These are phyloP conservation scores for Dothiorella sarmentorum DNA, from an alignment of 2,329 filamentous ascomycete genomes.

Conservation along the genomic window DNA sequence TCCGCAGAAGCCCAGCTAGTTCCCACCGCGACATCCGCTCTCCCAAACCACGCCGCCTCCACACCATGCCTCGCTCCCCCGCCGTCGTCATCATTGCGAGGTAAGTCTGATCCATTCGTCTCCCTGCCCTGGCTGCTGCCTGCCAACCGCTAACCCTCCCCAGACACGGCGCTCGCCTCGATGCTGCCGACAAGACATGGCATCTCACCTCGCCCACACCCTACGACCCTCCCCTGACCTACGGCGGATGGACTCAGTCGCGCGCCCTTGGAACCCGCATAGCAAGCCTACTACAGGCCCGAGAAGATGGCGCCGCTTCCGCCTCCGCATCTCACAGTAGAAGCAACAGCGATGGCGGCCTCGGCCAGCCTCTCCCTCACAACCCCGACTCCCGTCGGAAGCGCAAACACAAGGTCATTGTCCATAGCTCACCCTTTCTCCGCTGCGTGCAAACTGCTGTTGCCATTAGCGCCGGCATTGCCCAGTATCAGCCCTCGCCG, in stretches of 20 bases:
- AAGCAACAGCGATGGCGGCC: constrained; percentile 21
- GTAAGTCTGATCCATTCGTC: constrained; percentile 29
- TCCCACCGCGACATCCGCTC: constrained; percentile 9
- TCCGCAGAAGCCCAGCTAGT: constrained; percentile 6
- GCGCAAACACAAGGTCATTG: constrained; percentile 70
- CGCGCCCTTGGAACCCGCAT: constrained; percentile 80
- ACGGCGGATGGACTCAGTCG: constrained; percentile 88
- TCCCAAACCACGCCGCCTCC: neutral
- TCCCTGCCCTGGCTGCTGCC: constrained; percentile 6
- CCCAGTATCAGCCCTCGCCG: constrained; percentile 53
- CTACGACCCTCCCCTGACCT: constrained; percentile 93
- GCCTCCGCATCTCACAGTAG: constrained; percentile 29
- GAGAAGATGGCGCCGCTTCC: constrained; percentile 43
- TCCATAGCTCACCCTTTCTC: constrained; percentile 92
- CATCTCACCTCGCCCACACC: constrained; percentile 88
- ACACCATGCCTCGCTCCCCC: constrained; percentile 43
- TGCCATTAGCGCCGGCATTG: constrained; percentile 80
- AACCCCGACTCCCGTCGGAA: constrained; percentile 35
- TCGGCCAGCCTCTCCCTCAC: neutral
- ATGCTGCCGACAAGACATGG: constrained; percentile 93
- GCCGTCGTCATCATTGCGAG: constrained; percentile 50
- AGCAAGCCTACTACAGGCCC: constrained; percentile 61
- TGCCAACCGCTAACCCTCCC: constrained; percentile 16
- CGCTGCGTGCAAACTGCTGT: constrained; percentile 91
- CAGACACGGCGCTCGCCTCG: constrained; percentile 88